Evolutionary conservation across 73 alveolate genomes (phyloP).

Genomic region (Tetrahymena thermophila): DNA sequence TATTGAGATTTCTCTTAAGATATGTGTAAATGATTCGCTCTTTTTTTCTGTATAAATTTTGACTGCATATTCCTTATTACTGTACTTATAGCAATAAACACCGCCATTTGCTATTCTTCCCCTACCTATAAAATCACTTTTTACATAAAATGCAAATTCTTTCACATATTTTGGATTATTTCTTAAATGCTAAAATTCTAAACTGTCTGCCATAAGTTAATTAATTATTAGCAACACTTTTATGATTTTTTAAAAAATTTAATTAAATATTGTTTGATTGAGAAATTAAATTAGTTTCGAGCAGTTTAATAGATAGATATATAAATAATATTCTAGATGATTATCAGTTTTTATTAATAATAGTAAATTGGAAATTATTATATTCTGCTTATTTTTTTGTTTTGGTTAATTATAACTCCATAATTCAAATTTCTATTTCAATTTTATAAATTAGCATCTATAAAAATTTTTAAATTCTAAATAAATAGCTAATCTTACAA

Average conservation of each 20-base stretch:
- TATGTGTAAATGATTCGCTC: background rate
- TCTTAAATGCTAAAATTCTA: background rate
- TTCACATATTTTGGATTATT: background rate
- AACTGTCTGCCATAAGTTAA: background rate
- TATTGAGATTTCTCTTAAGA: background rate
- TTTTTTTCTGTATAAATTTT: background rate
- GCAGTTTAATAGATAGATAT: too few species aligned
- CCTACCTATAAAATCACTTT: background rate
- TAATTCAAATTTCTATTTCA: too few species aligned
- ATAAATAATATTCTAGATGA: background rate
- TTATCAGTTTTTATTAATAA: too few species aligned
- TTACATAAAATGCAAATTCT: background rate
- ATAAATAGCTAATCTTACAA: too few species aligned
- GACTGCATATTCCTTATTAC: background rate
- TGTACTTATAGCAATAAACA: background rate
- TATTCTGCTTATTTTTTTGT: too few species aligned
- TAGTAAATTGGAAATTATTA: too few species aligned
- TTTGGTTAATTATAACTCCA: too few species aligned
- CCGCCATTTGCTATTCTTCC: background rate
- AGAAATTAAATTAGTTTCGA: background rate
- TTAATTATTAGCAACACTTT: background rate
- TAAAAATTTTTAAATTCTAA: too few species aligned
- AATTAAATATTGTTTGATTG: background rate
- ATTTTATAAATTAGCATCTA: too few species aligned
- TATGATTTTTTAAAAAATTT: background rate